These are phyloP conservation scores for Tylopilus subfusipes DNA, from an alignment of 768 basidiomycete species.

Conservation along the genomic window DNA sequence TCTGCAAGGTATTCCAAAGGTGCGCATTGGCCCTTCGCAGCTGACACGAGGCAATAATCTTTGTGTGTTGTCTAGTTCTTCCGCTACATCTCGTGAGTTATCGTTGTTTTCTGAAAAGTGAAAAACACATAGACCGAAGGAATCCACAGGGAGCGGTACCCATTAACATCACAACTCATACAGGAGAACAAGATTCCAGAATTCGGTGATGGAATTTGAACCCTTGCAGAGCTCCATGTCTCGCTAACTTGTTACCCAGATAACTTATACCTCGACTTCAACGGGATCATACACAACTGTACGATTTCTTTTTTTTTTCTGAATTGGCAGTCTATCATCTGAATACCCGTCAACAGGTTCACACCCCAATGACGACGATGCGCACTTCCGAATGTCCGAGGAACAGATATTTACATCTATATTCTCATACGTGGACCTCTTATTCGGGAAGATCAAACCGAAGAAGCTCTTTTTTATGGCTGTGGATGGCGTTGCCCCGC, in stretches of 20 bases:
- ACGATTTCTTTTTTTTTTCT: not conserved
- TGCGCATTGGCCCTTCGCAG: constrained; percentile 26
- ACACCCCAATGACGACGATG: constrained; percentile 95
- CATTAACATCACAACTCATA: constrained; percentile 95
- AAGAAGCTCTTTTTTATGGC: constrained; percentile 99
- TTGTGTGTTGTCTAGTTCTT: constrained; percentile 64
- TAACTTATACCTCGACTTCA: constrained; percentile 92
- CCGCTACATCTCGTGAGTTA: constrained; percentile 86
- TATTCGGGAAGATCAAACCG: constrained; percentile 97
- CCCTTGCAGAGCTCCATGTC: not conserved
- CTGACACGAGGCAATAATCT: constrained; percentile 6
- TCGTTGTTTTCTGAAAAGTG: too few species aligned
- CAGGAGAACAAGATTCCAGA: constrained; percentile 99
- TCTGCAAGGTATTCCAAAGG: constrained; percentile 61
- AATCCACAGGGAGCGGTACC: constrained; percentile 81
- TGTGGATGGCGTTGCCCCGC: constrained; percentile 93
- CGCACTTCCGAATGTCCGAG: constrained; percentile 93
- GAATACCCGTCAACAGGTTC: constrained; percentile 49
- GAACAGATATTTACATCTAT: constrained; percentile 97
- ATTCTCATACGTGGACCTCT: constrained; percentile 93
- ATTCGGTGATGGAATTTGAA: constrained; percentile 60
- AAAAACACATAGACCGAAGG: constrained; percentile 11
- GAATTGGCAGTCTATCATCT: not conserved
- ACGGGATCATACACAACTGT: constrained; percentile 89
- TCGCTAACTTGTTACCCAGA: constrained; percentile 41